A percentile compares a stretch with the other conserved stretches of the same genome.
Evolutionary conservation across 2,329 filamentous ascomycete species (phyloP).

Genomic region (Talaromyces sp.): DNA sequence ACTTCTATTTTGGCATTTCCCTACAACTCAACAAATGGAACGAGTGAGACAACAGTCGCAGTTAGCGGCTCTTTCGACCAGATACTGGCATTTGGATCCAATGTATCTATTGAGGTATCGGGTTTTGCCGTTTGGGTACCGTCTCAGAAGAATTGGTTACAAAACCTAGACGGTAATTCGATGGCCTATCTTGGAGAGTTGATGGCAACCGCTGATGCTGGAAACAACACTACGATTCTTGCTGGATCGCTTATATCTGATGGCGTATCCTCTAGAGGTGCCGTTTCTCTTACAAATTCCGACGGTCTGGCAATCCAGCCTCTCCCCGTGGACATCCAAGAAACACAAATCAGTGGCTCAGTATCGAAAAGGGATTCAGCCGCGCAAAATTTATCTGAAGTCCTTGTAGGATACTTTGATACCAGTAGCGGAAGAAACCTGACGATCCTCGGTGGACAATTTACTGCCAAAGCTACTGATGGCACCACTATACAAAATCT

Average conservation of each 20-base stretch:
- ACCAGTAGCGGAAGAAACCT: constrained; percentile 67
- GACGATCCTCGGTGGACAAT: constrained; percentile 85
- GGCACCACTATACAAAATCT: constrained; percentile 75
- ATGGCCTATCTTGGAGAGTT: constrained; percentile 70
- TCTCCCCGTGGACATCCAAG: constrained; percentile 51
- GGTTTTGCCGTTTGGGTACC: constrained; percentile 93
- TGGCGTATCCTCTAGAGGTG: constrained; percentile 68
- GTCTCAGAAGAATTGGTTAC: constrained; percentile 79
- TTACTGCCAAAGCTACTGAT: constrained; percentile 66
- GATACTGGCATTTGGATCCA: constrained; percentile 64
- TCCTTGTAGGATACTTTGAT: constrained; percentile 78
- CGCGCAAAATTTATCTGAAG: constrained; percentile 56
- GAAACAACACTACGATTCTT: constrained; percentile 60
- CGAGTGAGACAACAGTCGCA: constrained; percentile 70
- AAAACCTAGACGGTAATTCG: constrained; percentile 66
- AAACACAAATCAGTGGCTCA: constrained; percentile 22
- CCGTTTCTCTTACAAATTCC: constrained; percentile 58
- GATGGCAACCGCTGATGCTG: constrained; percentile 61
- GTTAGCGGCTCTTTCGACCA: constrained; percentile 76
- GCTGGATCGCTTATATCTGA: constrained; percentile 80
- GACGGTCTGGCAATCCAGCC: constrained; percentile 38
- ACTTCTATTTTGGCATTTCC: constrained; percentile 69
- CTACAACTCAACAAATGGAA: constrained; percentile 70
- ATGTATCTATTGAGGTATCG: constrained; percentile 58
- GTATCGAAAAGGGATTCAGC: constrained; percentile 46